Percentiles rank a stretch among this genome's conserved stretches.
phyloP scores from a whole-genome alignment of 2,329 filamentous ascomycete species.

The Ophiosphaerella korrae region DNA sequence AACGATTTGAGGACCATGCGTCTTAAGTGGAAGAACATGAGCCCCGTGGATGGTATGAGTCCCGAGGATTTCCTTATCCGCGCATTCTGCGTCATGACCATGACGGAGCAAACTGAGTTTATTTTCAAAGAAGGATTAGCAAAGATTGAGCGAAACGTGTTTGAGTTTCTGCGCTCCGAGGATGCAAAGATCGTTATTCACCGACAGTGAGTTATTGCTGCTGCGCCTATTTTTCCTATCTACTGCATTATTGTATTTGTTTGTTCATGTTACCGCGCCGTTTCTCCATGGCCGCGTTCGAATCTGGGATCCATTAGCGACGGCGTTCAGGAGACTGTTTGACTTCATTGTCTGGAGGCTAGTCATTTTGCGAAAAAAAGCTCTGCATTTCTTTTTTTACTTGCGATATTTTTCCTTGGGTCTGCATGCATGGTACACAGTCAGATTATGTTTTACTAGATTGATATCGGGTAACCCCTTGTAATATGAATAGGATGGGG shows the following conservation, averaged over 20 bases:
- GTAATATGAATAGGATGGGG: constrained; percentile 2
- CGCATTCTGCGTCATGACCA: constrained; percentile 38
- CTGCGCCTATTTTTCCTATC: not conserved
- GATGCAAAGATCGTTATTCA: constrained; percentile 43
- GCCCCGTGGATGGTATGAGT: constrained; percentile 34
- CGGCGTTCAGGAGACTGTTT: constrained; percentile 22
- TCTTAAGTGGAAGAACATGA: constrained; percentile 46
- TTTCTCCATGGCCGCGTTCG: not conserved
- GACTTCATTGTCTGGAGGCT: constrained; percentile 2
- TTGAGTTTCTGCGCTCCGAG: constrained; percentile 38
- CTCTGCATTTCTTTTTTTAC: not conserved
- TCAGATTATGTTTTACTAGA: constrained; percentile 3
- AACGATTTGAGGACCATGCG: constrained; percentile 42
- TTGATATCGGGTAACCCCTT: constrained; percentile 2
- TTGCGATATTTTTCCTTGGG: not conserved
- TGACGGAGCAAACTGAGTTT: constrained; percentile 41
- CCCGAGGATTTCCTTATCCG: constrained; percentile 42
- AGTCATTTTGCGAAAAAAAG: constrained; percentile 3
- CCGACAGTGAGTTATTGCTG: constrained; percentile 13
- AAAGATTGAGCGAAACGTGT: constrained; percentile 32
- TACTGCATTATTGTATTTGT: not conserved
- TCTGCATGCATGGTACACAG: not conserved
- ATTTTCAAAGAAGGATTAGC: constrained; percentile 42
- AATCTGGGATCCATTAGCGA: constrained; percentile 24
- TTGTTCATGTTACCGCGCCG: not conserved